Percentiles rank a stretch among this genome's conserved stretches.
Evolutionary conservation across 208 protist species (phyloP).

Genomic region (Trichomonas gallinae): DNA sequence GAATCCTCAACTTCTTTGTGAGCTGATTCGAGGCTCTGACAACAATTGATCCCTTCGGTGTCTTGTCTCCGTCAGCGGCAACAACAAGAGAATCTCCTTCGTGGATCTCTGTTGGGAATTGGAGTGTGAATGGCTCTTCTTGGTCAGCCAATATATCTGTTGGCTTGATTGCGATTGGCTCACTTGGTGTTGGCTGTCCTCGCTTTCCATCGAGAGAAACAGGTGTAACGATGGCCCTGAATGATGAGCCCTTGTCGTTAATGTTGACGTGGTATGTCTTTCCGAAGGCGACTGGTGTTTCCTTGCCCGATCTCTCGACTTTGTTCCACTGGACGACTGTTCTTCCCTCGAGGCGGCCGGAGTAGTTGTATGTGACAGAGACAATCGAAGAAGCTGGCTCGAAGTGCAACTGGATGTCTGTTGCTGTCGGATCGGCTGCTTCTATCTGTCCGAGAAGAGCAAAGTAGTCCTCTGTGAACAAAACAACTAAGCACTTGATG

Average conservation of each 20-base stretch:
- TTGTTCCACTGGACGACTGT: neutral
- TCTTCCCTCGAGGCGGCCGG: neutral
- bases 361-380: neutral
- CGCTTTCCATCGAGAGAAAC: neutral
- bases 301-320: neutral
- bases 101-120: neutral
- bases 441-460: neutral
- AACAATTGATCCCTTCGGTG: too few species aligned
- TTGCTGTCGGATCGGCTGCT: neutral
- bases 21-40: neutral
- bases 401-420: neutral
- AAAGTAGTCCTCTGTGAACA: neutral
- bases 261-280: neutral
- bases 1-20: neutral
- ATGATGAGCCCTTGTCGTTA: neutral
- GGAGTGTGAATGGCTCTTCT: neutral
- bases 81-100: neutral
- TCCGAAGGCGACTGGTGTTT: neutral
- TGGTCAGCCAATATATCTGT: neutral
- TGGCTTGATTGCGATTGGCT: neutral
- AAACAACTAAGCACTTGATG: neutral
- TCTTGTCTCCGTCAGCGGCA: neutral
- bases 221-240: neutral
- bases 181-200: neutral
- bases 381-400: neutral